Evolutionary conservation across 2,329 filamentous ascomycete species (phyloP).

Genomic region (Pseudogymnoascus sp.): DNA sequence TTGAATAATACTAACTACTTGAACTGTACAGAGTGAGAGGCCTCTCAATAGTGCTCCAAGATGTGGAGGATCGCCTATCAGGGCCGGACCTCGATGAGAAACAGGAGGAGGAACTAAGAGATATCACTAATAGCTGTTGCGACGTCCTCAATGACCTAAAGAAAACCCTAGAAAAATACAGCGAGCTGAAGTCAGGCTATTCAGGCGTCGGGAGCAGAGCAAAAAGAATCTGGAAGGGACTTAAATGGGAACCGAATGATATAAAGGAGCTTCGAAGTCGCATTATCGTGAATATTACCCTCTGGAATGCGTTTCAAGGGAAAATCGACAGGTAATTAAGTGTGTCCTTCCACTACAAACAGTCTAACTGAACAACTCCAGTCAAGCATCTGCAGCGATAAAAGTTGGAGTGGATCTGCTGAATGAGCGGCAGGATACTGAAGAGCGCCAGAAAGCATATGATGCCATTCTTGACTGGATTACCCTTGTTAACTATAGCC

Average conservation of each 20-base stretch:
- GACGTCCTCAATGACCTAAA: constrained; percentile 13
- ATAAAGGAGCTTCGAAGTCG: constrained; percentile 11
- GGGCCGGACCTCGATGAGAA: constrained; percentile 14
- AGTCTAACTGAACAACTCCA: not conserved
- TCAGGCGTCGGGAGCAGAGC: not conserved
- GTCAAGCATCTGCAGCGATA: not conserved
- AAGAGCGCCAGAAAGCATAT: not conserved
- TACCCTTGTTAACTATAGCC: constrained; percentile 21
- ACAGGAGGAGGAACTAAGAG: constrained; percentile 17
- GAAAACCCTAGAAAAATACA: constrained; percentile 10
- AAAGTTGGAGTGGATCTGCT: not conserved
- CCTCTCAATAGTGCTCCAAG: constrained; percentile 21
- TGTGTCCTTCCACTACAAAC: not conserved
- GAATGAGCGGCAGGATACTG: not conserved
- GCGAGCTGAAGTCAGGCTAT: constrained; percentile 10
- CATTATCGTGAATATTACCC: constrained; percentile 9
- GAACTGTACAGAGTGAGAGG: constrained; percentile 17
- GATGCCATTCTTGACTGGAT: not conserved
- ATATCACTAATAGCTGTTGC: constrained; percentile 16
- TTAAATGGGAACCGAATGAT: constrained; percentile 15
- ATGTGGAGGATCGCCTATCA: constrained; percentile 20
- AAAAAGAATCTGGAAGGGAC: constrained; percentile 21
- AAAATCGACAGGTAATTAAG: constrained; percentile 8
- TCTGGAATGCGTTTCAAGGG: constrained; percentile 5
- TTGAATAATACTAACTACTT: not conserved